phyloP scores from a whole-genome alignment of 257 asterid genomes.

The Avicennia marina region DNA sequence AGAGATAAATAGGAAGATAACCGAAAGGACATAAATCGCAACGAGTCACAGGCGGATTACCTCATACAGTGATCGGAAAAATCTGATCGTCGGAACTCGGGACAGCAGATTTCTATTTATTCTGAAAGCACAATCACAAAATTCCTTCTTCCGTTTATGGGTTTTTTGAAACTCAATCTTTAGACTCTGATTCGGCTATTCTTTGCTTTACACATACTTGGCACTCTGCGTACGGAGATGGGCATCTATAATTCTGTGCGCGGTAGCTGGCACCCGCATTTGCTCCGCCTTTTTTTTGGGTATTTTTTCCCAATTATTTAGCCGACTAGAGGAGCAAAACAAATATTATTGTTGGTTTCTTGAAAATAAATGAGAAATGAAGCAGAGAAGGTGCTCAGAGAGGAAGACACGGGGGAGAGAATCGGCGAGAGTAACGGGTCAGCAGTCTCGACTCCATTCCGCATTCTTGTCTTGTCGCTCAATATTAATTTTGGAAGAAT shows the following conservation, averaged over 20 bases:
- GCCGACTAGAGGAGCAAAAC: not conserved
- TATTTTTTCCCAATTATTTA: not conserved
- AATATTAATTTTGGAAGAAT: no score
- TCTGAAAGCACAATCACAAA: slow-evolving; percentile 12
- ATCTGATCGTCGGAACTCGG: not conserved
- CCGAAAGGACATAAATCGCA: not conserved
- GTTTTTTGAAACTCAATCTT: not conserved
- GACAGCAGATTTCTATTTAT: not conserved
- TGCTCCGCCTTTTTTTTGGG: not conserved
- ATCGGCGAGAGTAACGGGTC: no score
- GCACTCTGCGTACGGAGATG: slow-evolving; percentile 2
- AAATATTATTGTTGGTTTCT: no score
- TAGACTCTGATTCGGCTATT: slow-evolving; percentile 9
- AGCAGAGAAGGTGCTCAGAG: no score
- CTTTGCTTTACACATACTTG: not conserved
- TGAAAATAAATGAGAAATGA: no score
- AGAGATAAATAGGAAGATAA: not conserved
- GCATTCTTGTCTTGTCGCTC: no score
- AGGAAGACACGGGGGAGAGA: no score
- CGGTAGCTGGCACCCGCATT: not conserved
- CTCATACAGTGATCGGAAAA: not conserved
- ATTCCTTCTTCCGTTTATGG: not conserved
- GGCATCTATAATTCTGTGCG: not conserved
- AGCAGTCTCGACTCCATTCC: no score
- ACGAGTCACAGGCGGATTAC: slow-evolving; percentile 3